Conservation (phyloP, 306 rosid species). For the Trichosanthes truncata region DNA sequence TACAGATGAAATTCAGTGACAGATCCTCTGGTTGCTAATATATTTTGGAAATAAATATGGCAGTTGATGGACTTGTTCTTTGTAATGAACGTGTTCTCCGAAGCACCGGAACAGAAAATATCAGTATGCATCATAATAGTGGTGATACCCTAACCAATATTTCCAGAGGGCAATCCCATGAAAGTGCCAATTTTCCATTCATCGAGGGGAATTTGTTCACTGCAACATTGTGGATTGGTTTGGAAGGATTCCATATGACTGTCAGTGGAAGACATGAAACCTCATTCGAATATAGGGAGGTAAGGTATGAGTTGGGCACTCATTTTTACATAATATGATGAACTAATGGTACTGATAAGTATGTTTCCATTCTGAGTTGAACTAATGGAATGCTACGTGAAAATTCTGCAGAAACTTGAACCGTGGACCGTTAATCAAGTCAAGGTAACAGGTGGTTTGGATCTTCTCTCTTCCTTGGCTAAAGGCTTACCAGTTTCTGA, state of each 20-base stretch:
- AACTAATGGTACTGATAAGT: neutral
- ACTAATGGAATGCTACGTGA: neutral
- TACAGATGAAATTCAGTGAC: neutral
- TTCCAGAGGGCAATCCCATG: constrained; percentile 54
- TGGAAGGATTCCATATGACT: constrained; percentile 91
- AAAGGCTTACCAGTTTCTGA: constrained; percentile 87
- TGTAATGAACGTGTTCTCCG: constrained; percentile 73
- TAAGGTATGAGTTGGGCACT: constrained; percentile 38
- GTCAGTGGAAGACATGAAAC: constrained; percentile 93
- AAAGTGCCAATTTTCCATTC: constrained; percentile 67
- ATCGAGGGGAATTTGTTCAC: constrained; percentile 75
- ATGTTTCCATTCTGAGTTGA: neutral
- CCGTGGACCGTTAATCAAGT: constrained; percentile 72
- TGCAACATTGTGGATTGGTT: constrained; percentile 80
- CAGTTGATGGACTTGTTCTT: constrained; percentile 87
- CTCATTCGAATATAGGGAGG: constrained; percentile 92
- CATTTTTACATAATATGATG: neutral
- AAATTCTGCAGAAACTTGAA: constrained; percentile 68
- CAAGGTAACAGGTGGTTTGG: constrained; percentile 54
- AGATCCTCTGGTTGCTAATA: constrained; percentile 19
- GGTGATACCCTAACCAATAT: constrained; percentile 33
- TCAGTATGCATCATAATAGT: constrained; percentile 34
- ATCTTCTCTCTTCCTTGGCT: constrained; percentile 66
- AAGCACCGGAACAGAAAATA: constrained; percentile 40
- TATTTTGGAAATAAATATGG: constrained; percentile 17